Evolutionary conservation across 805 yeast genomes (phyloP), one percentile per base, ranked within the genome.

Genomic region (Candida silvatica): DNA sequence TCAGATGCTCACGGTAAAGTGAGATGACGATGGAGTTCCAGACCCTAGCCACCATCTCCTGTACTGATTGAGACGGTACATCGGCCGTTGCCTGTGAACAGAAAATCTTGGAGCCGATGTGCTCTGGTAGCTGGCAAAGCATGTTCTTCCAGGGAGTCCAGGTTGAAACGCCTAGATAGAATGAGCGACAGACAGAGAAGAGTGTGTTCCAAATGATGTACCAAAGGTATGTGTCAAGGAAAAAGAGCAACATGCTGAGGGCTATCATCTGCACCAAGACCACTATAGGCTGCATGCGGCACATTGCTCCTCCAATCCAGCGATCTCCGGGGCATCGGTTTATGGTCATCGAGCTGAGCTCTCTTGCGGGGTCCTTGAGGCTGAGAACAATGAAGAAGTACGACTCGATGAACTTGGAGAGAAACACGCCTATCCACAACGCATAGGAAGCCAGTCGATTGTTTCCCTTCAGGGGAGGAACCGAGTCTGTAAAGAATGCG

Each of bases 131-230:
- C 33, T 87, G 62, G 4, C 85, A 71, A 51, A 80, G 84, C 20
- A 80, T 72, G 47, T 82, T 83, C 52, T 83, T 72, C 94, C 94
- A 84, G 0, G 95, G 95, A 2, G 92, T 81, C 80, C 90, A 79
- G 8, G 84, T 76, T 0, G 94, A 82, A 4, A 82, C 77, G 1
- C 95, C 95, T 41, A 78, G 66, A 28, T 79, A 74, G 37, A 55
- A 48, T 0, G 92, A 80, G 5, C 83, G 62, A 36, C 77, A 67
- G 4, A 83, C 79, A 0, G 94, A 83, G 37, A 81, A 79, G 0
- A 72, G 49, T 0, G 92, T 79, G 48, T 78, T 83, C 70, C 76
- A 71, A 6, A 72, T 62, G 33, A 72, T 68, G 40, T 72, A 72
- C 79, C 79, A 72, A 14, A 72, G 55, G 39, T 72, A 72, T 0